A percentile compares a stretch with the other conserved stretches of the same genome.
These are phyloP conservation scores for Rutstroemia sydowiana DNA, from an alignment of 2,329 filamentous ascomycete species.

Conservation along the genomic window DNA sequence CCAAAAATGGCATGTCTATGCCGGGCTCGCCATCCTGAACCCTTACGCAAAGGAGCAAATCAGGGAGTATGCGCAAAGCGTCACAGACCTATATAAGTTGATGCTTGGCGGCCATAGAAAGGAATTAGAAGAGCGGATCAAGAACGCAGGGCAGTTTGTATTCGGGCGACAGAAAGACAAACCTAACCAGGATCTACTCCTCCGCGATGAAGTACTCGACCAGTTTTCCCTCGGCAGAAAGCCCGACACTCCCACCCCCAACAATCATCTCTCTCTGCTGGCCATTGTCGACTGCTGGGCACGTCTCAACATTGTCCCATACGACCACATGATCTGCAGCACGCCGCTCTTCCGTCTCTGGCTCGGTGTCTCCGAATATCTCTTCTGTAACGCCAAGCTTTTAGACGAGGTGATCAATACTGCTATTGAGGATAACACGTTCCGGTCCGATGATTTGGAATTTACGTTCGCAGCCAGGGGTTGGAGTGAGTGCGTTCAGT, in stretches of 20 bases:
- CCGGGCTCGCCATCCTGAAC: conserved; percentile 92
- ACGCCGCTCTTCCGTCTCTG: conserved; percentile 95
- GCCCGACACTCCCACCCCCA: conserved; percentile 56
- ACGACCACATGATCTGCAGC: conserved; percentile 99
- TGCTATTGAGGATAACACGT: conserved; percentile 82
- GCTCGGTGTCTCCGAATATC: conserved; percentile 92
- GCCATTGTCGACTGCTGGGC: conserved; percentile 99
- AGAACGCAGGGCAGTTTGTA: conserved; percentile 69
- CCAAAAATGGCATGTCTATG: conserved; percentile 99
- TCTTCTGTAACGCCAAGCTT: conserved; percentile 76
- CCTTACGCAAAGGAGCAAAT: conserved; percentile 89
- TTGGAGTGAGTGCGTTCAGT: conserved; percentile 88
- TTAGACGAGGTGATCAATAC: conserved; percentile 81
- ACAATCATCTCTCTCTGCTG: conserved; percentile 88
- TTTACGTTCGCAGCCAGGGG: conserved; percentile 95
- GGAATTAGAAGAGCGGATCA: conserved; percentile 68
- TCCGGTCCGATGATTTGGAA: conserved; percentile 91
- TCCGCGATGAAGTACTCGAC: conserved; percentile 76
- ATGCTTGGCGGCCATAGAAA: conserved; percentile 81
- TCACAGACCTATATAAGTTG: conserved; percentile 91
- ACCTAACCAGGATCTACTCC: conserved; percentile 57
- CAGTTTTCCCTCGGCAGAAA: conserved; percentile 73
- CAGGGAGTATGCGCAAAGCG: conserved; percentile 82
- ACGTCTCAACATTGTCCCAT: conserved; percentile 84
- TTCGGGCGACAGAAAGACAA: conserved; percentile 46